Base-by-base conservation (phyloP, 768 basidiomycete genomes). In the Neoboletus magnificus region DNA sequence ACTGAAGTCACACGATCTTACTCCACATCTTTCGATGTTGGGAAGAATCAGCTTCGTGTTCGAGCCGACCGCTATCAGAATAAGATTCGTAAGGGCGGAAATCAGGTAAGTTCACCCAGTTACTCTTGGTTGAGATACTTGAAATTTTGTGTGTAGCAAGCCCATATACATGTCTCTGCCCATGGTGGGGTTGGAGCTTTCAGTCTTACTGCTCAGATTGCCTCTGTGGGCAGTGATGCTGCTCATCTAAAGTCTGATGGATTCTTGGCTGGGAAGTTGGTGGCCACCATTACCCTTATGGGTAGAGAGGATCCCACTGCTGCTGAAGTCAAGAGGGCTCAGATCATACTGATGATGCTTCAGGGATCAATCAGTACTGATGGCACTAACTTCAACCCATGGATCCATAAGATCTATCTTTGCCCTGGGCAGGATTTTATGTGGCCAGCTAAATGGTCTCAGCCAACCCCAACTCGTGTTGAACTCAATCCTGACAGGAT, bases 271-370 rank as follows among this genome's bases (percentile, higher is more conserved):
- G 62, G 74, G 55, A 67, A 72, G 66, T 37, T 1, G 1, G 69
- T 72, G 30, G 51, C 62, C 0, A 66, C 66, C 8, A 73, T 89
- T 23, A 77, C 70, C 23, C 76, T 85, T 10, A 73, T 76, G 58
- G 86, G 85, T 0, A 77, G 75, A 33, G 84, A 80, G 39, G 77
- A 72, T 37, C 81, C 79, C 1, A 90, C 88, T 4, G 65, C 61
- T 22, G 86, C 89, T 27, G 86, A 89, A 57, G 68, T 69, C 5
- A 73, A 77, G 44, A 77, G 71, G 25, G 56, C 62, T 5, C 47
- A 60, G 11, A 41, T 66, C 15, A 57, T 78, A 10, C 66, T 78
- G 2, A 54, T 60, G 44, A 58, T 68, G 29, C 65, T 79, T 16
- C 78, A 79, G 50, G 74, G 74, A 5, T 45, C 30, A 5, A 51